Evolutionary conservation across 768 basidiomycete species (phyloP).

Genomic region (Hypholoma sublateritium): DNA sequence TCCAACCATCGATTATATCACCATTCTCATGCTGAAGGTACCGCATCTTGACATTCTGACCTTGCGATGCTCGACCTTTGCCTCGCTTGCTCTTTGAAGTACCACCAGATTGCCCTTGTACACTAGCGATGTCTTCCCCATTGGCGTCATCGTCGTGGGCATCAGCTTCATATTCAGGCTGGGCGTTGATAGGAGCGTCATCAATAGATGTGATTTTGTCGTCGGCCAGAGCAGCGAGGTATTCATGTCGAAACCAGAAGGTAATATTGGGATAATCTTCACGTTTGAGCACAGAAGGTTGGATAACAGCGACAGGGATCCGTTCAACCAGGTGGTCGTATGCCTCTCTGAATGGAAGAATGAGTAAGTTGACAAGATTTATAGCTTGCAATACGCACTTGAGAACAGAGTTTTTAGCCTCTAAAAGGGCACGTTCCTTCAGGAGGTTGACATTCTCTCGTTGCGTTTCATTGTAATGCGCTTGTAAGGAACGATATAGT

Average conservation of each 20-base stretch:
- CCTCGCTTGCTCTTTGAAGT: conserved; percentile 6
- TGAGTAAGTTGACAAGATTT: not conserved
- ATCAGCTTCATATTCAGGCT: conserved; percentile 7
- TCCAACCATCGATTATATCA: conserved; percentile 7
- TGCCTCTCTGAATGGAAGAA: conserved; percentile 9
- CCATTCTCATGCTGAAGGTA: conserved; percentile 8
- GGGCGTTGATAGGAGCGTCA: conserved; percentile 9
- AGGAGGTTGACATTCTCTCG: conserved; percentile 7
- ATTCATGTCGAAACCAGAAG: conserved; percentile 12
- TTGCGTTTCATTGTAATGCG: conserved; percentile 7
- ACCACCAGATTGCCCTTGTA: conserved; percentile 4
- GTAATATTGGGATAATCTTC: conserved; percentile 9
- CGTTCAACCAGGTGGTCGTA: conserved; percentile 6
- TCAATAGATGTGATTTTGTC: conserved; percentile 9
- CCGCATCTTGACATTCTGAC: conserved; percentile 10
- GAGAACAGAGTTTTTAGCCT: conserved; percentile 1
- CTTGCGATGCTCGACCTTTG: conserved; percentile 5
- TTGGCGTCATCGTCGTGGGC: conserved; percentile 3
- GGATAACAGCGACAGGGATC: conserved; percentile 2
- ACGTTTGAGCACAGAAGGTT: conserved; percentile 4
- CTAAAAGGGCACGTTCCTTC: conserved; percentile 4
- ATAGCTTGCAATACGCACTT: conserved; percentile 3
- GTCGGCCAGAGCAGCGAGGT: conserved; percentile 9
- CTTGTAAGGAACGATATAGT: conserved; percentile 8
- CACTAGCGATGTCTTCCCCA: conserved; percentile 2